These are phyloP conservation scores for Pisolithus orientalis DNA, from an alignment of 768 basidiomycete species.

Conservation along the genomic window DNA sequence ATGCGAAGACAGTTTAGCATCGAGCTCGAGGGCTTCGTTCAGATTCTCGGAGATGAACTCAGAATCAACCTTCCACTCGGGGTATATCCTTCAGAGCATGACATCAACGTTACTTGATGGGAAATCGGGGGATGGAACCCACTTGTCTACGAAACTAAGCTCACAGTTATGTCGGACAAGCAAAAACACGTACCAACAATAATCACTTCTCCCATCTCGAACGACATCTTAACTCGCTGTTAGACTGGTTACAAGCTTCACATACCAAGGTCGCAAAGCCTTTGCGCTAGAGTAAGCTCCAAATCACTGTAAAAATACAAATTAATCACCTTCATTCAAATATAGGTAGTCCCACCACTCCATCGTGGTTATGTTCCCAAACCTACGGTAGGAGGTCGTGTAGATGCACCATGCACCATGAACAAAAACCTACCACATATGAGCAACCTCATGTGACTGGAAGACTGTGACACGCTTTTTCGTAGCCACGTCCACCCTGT, in stretches of 20 bases:
- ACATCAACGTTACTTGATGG: not conserved
- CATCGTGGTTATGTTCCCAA: slow-evolving; percentile 93
- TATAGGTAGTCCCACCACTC: slow-evolving; percentile 87
- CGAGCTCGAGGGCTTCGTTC: slow-evolving; percentile 70
- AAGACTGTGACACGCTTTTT: slow-evolving; percentile 75
- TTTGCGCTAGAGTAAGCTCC: slow-evolving; percentile 16
- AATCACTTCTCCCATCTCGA: slow-evolving; percentile 83
- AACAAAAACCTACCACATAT: slow-evolving; percentile 55
- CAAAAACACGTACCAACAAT: slow-evolving; percentile 49
- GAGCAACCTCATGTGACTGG: slow-evolving; percentile 84
- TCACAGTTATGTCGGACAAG: not conserved
- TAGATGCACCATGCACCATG: not conserved
- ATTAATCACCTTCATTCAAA: slow-evolving; percentile 58
- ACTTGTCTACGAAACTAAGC: slow-evolving; percentile 44
- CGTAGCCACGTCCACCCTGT: slow-evolving; percentile 61
- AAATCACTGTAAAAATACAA: slow-evolving; percentile 1
- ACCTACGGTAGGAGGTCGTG: slow-evolving; percentile 38
- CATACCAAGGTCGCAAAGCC: slow-evolving; percentile 82
- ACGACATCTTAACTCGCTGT: slow-evolving; percentile 1
- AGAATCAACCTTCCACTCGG: slow-evolving; percentile 81
- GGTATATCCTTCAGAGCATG: slow-evolving; percentile 51
- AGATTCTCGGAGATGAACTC: slow-evolving; percentile 78
- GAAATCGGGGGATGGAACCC: slow-evolving; percentile 13
- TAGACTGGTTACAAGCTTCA: slow-evolving; percentile 2
- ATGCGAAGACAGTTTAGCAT: slow-evolving; percentile 83